Base-by-base conservation (phyloP, 306 rosid genomes). In the Casuarina cunninghamiana region DNA sequence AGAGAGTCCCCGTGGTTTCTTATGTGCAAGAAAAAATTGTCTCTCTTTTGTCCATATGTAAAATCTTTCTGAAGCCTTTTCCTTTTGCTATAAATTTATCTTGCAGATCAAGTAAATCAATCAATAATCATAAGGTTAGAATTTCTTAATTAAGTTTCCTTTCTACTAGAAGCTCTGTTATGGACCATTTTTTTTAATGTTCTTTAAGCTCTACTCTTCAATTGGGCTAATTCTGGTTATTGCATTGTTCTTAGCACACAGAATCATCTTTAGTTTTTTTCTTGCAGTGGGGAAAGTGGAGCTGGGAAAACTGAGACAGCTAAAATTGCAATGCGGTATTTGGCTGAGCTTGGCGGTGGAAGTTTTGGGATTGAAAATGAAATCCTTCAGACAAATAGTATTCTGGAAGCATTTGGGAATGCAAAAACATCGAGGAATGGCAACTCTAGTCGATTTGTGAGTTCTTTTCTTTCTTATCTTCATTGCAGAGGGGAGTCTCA, bases 231-330 rank as follows among this genome's bases (percentile, higher is more conserved):
- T 55, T 53, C 3, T 53, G 69, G 13, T 41, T 2, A 11, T 72
- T 17, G 41, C 37, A 66, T 57, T 32, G 5, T 71, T 46, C 38
- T 53, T 43, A 45, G 55, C 10, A 32, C 66, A 7, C 32, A 73
- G 19, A 71, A 15, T 62, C 49, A 46, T 69, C 39, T 43, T 17
- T 63, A 42, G 8, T 69, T 80, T 76, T 72, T 74, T 67, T 73
- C 68, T 87, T 82, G 39, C 85, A 96, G 99, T 75, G 99, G 99
- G 19, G 99, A 96, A 88, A 96, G 97, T 83, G 99, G 99, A 83
- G 74, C 99, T 44, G 99, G 99, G 81, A 96, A 96, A 81, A 96
- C 98, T 12, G 96, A 91, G 85, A 91, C 99, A 10, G 96, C 96
- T 13, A 96, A 93, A 89, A 55, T 84, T 89, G 94, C 97, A 35